Evolutionary conservation across 176 grass and related monocot species (phyloP).

Genomic region (Rhynchospora pubera): DNA sequence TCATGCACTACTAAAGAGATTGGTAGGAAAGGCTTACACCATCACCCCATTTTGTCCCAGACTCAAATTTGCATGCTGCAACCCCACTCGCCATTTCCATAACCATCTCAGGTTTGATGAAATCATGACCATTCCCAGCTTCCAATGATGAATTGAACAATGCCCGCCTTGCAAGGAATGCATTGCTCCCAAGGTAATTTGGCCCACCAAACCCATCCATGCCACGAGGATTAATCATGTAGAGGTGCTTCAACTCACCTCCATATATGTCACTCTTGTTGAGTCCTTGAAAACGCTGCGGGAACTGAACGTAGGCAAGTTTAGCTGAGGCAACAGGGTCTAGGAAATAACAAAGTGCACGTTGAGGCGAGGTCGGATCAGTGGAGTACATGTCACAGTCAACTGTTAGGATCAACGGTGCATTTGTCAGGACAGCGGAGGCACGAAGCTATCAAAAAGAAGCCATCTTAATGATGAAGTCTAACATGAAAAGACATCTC

Average conservation of each 20-base stretch:
- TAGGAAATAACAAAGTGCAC: conserved; percentile 36
- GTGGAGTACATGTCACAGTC: conserved; percentile 40
- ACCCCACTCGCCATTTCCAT: conserved; percentile 1
- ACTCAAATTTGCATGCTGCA: conserved; percentile 19
- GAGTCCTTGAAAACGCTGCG: conserved; percentile 30
- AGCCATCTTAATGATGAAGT: neutral
- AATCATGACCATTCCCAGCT: neutral
- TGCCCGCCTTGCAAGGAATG: conserved; percentile 18
- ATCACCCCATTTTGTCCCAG: conserved; percentile 29
- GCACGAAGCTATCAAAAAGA: conserved; percentile 19
- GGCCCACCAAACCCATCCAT: conserved; percentile 34
- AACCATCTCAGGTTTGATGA: neutral
- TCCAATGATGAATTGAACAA: neutral
- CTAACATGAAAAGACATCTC: neutral
- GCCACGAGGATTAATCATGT: neutral
- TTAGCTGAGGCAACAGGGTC: conserved; percentile 10
- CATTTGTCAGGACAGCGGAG: conserved; percentile 28
- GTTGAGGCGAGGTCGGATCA: conserved; percentile 25
- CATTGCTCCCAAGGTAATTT: conserved; percentile 27
- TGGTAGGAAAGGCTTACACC: neutral
- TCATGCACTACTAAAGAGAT: neutral
- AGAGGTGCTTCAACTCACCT: neutral
- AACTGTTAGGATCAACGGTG: conserved; percentile 29
- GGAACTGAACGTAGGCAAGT: conserved; percentile 39
- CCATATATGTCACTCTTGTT: conserved; percentile 35